These are phyloP conservation scores for Avena insularis DNA, from an alignment of 176 grass and related monocot species.

Conservation along the genomic window DNA sequence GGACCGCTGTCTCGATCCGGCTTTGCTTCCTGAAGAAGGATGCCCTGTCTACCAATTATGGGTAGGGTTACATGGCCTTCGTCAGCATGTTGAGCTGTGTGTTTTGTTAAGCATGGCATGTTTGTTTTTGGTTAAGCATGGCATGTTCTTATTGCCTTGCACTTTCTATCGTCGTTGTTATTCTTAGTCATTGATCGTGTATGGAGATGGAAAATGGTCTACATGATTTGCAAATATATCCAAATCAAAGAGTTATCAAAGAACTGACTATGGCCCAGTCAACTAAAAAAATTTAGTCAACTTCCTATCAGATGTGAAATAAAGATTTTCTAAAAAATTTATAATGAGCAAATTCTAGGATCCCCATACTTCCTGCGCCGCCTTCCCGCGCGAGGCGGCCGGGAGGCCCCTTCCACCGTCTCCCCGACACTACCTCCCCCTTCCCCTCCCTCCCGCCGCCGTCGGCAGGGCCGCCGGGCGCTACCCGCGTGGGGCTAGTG, in stretches of 20 bases:
- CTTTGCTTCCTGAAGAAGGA: conserved; percentile 66
- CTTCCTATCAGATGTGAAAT: not conserved
- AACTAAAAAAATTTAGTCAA: not conserved
- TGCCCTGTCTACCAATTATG: conserved; percentile 56
- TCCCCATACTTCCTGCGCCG: no score
- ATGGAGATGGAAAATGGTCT: conserved; percentile 12
- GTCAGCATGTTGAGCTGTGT: conserved; percentile 12
- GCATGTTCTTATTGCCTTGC: conserved; percentile 44
- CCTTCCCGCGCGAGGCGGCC: no score
- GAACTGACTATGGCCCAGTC: not conserved
- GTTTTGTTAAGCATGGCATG: not conserved
- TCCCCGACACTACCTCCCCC: no score
- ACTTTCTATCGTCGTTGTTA: conserved; percentile 40
- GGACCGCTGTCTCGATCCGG: conserved; percentile 39
- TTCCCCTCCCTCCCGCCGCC: no score
- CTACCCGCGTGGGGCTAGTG: no score
- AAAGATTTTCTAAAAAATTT: not conserved
- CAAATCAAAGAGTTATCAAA: not conserved
- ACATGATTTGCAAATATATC: not conserved
- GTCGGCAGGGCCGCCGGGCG: no score
- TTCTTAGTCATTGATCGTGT: conserved; percentile 29
- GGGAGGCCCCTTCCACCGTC: no score
- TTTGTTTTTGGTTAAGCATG: conserved; percentile 35
- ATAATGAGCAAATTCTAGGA: no score
- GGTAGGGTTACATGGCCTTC: conserved; percentile 36